Percentiles rank a stretch among this genome's conserved stretches.
Evolutionary conservation across 345 rosid genomes (phyloP).

Genomic region (Lepidium africanum): DNA sequence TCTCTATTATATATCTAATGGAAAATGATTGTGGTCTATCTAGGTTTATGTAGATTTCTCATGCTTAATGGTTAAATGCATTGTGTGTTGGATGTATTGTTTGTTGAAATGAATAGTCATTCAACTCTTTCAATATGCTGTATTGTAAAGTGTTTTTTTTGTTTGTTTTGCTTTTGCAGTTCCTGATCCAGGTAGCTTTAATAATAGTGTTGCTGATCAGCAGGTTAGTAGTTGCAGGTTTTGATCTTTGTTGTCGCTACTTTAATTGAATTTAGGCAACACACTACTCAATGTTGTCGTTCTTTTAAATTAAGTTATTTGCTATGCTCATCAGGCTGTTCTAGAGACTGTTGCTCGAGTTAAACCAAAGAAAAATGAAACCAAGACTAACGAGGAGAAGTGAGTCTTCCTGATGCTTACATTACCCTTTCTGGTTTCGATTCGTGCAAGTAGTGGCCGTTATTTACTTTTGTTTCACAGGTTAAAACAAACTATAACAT

Average conservation of each 20-base stretch:
- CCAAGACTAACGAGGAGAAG: slow-evolving; percentile 76
- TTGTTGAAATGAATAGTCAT: not conserved
- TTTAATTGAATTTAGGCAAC: not conserved
- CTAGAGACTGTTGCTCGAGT: slow-evolving; percentile 89
- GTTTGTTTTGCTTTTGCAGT: slow-evolving; percentile 33
- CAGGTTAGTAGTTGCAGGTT: slow-evolving; percentile 42
- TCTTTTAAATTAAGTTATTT: not conserved
- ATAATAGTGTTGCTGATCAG: slow-evolving; percentile 76
- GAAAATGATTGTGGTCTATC: not conserved
- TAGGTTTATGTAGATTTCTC: slow-evolving; percentile 16
- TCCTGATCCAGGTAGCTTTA: slow-evolving; percentile 77
- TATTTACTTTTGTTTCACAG: not conserved
- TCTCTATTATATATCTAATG: not conserved
- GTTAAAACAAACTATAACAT: slow-evolving; percentile 23
- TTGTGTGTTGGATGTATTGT: not conserved
- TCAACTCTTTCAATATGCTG: not conserved
- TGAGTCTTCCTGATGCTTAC: slow-evolving; percentile 32
- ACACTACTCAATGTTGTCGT: not conserved
- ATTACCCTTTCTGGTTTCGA: not conserved
- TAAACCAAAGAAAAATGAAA: slow-evolving; percentile 77
- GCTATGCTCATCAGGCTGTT: slow-evolving; percentile 58
- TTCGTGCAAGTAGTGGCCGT: slow-evolving; percentile 2
- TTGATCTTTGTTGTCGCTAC: not conserved
- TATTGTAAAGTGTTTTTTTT: not conserved
- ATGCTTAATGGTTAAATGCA: not conserved